Percentiles rank a stretch among this genome's conserved stretches.
Evolutionary conservation across 1,284 basidiomycete genomes (phyloP).

Genomic region (Microbotryum scabiosae): DNA sequence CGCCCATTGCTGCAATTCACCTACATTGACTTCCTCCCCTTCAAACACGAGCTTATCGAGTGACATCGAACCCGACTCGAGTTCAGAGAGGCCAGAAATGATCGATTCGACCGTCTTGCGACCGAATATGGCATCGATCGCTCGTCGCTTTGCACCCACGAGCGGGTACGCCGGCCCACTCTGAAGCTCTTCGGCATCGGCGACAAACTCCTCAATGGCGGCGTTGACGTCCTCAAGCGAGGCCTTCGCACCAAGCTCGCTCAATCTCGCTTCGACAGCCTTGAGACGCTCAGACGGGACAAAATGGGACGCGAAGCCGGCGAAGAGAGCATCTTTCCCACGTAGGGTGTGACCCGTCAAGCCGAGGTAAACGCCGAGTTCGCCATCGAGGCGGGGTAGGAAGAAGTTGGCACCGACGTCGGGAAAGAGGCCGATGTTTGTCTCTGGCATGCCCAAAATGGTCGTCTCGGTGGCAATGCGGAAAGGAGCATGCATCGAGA

Average conservation of each 20-base stretch:
- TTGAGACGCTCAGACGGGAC: conserved; percentile 66
- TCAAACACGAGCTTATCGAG: conserved; percentile 13
- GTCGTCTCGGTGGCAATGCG: conserved; percentile 92
- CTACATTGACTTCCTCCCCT: conserved; percentile 44
- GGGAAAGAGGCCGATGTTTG: conserved; percentile 50
- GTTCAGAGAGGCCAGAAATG: conserved; percentile 50
- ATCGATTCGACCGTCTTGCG: conserved; percentile 63
- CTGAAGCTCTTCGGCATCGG: conserved; percentile 59
- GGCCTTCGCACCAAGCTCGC: conserved; percentile 41
- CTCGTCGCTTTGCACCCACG: conserved; percentile 56
- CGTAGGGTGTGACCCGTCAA: conserved; percentile 66
- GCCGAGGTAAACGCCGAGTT: conserved; percentile 87
- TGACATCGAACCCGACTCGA: conserved; percentile 39
- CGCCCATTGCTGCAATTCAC: conserved; percentile 56
- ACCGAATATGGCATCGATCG: conserved; percentile 70
- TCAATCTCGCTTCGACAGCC: conserved; percentile 47
- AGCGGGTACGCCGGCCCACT: conserved; percentile 47
- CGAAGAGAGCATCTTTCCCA: conserved; percentile 73
- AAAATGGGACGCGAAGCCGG: conserved; percentile 81
- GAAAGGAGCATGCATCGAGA: conserved; percentile 79
- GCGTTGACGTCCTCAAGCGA: conserved; percentile 50
- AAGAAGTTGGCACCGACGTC: conserved; percentile 91
- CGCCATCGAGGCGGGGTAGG: conserved; percentile 80
- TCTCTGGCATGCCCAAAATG: conserved; percentile 89
- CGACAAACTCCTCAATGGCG: conserved; percentile 46